Evolutionary conservation across 2,329 filamentous ascomycete genomes (phyloP).

Genomic region (Parafenestella ontariensis): DNA sequence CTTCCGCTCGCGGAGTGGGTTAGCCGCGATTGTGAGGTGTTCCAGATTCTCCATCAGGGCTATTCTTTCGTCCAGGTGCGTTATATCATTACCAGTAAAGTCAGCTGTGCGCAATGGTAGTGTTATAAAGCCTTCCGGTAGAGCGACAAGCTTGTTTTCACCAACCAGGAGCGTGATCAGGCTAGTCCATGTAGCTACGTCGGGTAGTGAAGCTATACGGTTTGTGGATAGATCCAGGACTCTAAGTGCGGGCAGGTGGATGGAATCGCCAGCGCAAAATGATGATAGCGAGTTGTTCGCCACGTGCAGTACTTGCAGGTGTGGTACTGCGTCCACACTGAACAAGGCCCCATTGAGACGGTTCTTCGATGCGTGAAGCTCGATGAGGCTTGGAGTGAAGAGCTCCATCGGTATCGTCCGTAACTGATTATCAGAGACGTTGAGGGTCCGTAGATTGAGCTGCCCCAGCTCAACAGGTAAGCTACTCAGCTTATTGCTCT

Average conservation of each 20-base stretch:
- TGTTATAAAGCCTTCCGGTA: constrained; percentile 78
- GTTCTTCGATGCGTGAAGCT: constrained; percentile 80
- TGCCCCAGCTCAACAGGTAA: constrained; percentile 73
- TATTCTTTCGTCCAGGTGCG: constrained; percentile 75
- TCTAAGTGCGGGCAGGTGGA: constrained; percentile 75
- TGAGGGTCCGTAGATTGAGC: constrained; percentile 76
- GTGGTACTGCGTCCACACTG: constrained; percentile 63
- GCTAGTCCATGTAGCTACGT: constrained; percentile 75
- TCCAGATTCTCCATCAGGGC: constrained; percentile 79
- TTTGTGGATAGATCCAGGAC: constrained; percentile 83
- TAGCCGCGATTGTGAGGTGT: constrained; percentile 81
- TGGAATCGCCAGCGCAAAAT: constrained; percentile 55
- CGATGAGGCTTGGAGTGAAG: constrained; percentile 71
- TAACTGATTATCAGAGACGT: constrained; percentile 81
- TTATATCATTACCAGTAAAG: constrained; percentile 85
- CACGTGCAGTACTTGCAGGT: constrained; percentile 78
- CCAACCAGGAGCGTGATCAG: constrained; percentile 78
- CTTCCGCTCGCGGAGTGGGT: constrained; percentile 87
- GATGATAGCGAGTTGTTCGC: constrained; percentile 74
- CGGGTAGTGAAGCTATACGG: constrained; percentile 74
- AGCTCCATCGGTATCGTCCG: constrained; percentile 73
- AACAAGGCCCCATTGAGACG: constrained; percentile 76
- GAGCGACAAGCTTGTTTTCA: constrained; percentile 77
- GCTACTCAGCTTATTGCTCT: constrained; percentile 76
- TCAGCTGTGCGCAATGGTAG: constrained; percentile 79